Base-by-base conservation (phyloP, 305 asterid genomes). In the Fraxinus ornus region DNA sequence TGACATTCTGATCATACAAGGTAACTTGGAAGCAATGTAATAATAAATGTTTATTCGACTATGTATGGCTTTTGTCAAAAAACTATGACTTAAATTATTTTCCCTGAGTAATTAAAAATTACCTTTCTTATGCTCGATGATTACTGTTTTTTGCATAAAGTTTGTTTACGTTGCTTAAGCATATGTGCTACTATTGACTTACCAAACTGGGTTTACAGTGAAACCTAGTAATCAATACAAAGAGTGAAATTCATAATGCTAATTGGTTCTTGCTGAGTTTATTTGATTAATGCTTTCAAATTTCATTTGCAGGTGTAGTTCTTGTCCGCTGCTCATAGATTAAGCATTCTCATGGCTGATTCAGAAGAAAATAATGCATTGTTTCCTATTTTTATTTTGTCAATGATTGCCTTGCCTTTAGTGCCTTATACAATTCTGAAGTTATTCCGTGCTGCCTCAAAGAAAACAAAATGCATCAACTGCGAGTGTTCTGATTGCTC, bases 301-400 rank as follows among this genome's bases (percentile, higher is more conserved):
- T 24, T 83, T 55, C 47, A 52, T 77, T 79, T 85, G 90, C 91
- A 91, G 94, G 94, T 84, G 60, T 81, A 78, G n/a, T 28, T 76
- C 82, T n/a, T 82, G 74, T 71, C 79, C 76, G 49, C 84, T 81
- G 80, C 87, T 60, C 21, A 75, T 49, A 75, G 75, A 84, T 75
- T 82, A 71, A 83, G 86, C 79, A 70, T 81, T 86, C 83, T 79
- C 89, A 94, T 94, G 98, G 96, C 95, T 83, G 89, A 86, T 86
- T 78, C 94, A 75, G 98, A 91, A 84, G 98, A 93, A 78, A 93
- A 92, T 68, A 90, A 90, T 89, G 94, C 96, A 1, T 70, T 94
- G 44, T 94, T 94, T 87, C 98, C 98, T n/a, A 91, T 94, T 86
- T 94, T 94, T 86, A 90, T 94, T 64, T 62, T 94, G 85, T 89